Evolutionary conservation across 305 asterid genomes (phyloP), one percentile per base, ranked within the genome.

Genomic region (Ajuga reptans): DNA sequence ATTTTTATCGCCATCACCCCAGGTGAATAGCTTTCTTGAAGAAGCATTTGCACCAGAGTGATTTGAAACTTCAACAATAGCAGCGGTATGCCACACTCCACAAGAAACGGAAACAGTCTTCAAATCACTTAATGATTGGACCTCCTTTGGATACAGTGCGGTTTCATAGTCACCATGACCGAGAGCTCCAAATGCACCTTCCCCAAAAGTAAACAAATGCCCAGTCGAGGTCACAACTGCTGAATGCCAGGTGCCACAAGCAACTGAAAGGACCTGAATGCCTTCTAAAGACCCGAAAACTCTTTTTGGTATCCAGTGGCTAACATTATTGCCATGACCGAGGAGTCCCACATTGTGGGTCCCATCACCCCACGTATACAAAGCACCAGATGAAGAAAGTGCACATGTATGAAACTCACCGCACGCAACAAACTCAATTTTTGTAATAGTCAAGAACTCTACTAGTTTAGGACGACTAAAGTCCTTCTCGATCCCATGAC

Each of bases 321-420:
- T 88, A 57, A 80, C 87, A 15, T 89, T 87, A 66, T 79, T 86
- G 2, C 89, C 96, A 45, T 89, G 95, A 31, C 97, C 98, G 3
- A 92, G 90, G 82, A 90, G 89, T 31, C 97, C 98, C 3, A 87
- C 87, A 47, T 81, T 84, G 45, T 88, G 92, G 45, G 82, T 63
- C 42, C 98, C 98, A 56, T 90, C 97, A 16, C 98, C 98, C 98
- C 98, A 92, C 1, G 95, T 82, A 73, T 85, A 90, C 41, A 92
- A 73, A 67, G 91, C 96, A 0, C 97, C 98, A 5, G 95, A 73
- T 9, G 88, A 39, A 17, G 94, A 84, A 21, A 92, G 53, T 8
- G 96, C 94, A 52, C 96, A 90, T 0, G 97, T 85, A 58, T 92
- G 98, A 78, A 83, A 85, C 75, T 92, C 95, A 0, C 97, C 98